phyloP scores from a whole-genome alignment of 306 rosid genomes.

The Begonia masoniana region DNA sequence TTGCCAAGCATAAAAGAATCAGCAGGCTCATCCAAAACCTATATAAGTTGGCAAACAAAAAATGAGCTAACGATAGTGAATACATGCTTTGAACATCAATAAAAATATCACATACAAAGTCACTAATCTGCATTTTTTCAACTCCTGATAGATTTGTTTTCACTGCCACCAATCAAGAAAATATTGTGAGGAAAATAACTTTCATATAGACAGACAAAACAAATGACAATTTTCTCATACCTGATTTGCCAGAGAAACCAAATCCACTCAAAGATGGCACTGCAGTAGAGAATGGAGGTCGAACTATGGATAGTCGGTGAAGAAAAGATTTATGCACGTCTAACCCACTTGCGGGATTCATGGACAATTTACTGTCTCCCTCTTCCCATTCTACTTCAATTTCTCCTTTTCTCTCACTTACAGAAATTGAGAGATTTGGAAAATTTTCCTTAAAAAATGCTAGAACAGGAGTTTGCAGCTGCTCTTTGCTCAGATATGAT shows the following conservation, averaged over 20 bases:
- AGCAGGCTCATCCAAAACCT: conserved; percentile 60
- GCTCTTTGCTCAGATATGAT: conserved; percentile 41
- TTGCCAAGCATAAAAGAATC: conserved; percentile 38
- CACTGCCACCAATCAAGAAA: conserved; percentile 39
- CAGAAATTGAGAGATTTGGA: conserved; percentile 35
- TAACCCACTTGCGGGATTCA: conserved; percentile 18
- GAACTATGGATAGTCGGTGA: conserved; percentile 45
- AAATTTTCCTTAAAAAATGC: conserved; percentile 38
- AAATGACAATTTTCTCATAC: conserved; percentile 12
- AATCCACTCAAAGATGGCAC: conserved; percentile 39
- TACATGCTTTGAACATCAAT: neutral
- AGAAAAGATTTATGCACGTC: conserved; percentile 40
- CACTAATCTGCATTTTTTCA: conserved; percentile 36
- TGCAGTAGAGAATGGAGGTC: conserved; percentile 37
- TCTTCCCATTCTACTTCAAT: conserved; percentile 38
- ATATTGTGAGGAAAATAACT: conserved; percentile 10
- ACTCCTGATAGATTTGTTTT: conserved; percentile 40
- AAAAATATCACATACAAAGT: conserved; percentile 40
- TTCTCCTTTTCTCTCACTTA: conserved; percentile 19
- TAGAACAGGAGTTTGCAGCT: conserved; percentile 34
- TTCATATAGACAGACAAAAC: neutral
- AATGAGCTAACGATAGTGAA: conserved; percentile 3
- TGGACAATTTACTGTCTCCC: conserved; percentile 14
- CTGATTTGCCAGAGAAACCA: conserved; percentile 49
- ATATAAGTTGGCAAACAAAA: conserved; percentile 10